A percentile compares a stretch with the other conserved stretches of the same genome.
Evolutionary conservation across 805 yeast genomes (phyloP).

Genomic region (Pichia cabralensis): DNA sequence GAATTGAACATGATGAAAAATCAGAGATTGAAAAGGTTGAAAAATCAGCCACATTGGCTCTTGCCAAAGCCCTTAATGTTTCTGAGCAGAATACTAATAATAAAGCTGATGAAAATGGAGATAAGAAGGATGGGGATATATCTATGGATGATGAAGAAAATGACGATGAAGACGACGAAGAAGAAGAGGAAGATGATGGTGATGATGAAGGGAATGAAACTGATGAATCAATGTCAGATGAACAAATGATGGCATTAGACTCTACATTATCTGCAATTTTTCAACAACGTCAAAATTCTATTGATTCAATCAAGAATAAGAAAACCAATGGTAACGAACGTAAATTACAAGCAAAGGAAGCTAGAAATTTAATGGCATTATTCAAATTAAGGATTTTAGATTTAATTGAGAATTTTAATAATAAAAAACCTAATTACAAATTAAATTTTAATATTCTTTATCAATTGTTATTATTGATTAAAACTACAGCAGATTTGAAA

Average conservation of each 20-base stretch:
- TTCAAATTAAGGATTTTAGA: conserved; percentile 76
- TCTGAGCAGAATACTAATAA: conserved; percentile 28
- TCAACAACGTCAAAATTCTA: conserved; percentile 66
- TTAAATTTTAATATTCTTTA: conserved; percentile 35
- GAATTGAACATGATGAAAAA: conserved; percentile 32
- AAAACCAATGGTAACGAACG: conserved; percentile 45
- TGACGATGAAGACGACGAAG: conserved; percentile 20
- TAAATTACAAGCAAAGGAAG: conserved; percentile 65
- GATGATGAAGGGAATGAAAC: conserved; percentile 44
- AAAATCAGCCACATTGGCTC: conserved; percentile 45
- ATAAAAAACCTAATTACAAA: conserved; percentile 31
- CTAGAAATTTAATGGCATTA: conserved; percentile 67
- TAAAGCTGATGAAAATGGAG: conserved; percentile 22
- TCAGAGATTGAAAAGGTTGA: conserved; percentile 25
- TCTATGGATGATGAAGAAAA: conserved; percentile 1
- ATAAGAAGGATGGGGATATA: conserved; percentile 28
- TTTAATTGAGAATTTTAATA: conserved; percentile 54
- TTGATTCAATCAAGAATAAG: conserved; percentile 36
- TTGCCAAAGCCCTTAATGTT: conserved; percentile 64
- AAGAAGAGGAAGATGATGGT: conserved; percentile 29
- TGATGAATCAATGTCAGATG: conserved; percentile 87
- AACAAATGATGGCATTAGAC: conserved; percentile 92
- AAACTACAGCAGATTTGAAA: conserved; percentile 56
- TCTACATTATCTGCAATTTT: conserved; percentile 75
- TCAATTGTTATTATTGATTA: conserved; percentile 53